Evolutionary conservation across 176 grass and related monocot species (phyloP).

Genomic region (Juncus inflexus): DNA sequence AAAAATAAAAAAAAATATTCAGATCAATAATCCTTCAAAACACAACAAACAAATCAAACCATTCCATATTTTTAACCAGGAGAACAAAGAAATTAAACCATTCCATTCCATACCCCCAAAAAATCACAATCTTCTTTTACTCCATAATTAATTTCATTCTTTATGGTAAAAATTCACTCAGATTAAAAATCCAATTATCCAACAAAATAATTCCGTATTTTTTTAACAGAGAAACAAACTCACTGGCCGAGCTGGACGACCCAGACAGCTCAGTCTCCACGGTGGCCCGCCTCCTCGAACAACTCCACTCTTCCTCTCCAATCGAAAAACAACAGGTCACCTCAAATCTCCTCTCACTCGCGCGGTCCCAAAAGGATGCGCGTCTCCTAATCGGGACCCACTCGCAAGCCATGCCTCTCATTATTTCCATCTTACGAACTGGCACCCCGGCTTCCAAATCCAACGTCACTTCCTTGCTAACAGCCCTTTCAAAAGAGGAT

Average conservation of each 20-base stretch:
- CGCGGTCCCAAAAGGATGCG: conserved; percentile 60
- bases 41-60: too few relatives aligned
- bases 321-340: conserved; percentile 59
- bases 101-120: too few relatives aligned
- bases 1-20: too few relatives aligned
- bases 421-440: conserved; percentile 81
- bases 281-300: conserved; percentile 77
- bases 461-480: conserved; percentile 67
- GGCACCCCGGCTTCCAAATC: conserved; percentile 68
- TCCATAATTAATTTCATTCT: too few relatives aligned
- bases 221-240: conserved; percentile 54
- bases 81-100: too few relatives aligned
- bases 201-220: not conserved
- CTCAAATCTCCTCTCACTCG: conserved; percentile 63
- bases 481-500: conserved; percentile 85
- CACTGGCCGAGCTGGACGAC: conserved; percentile 69
- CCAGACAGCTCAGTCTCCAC: conserved; percentile 58
- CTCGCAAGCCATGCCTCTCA: conserved; percentile 85
- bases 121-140: too few relatives aligned
- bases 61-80: too few relatives aligned
- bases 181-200: not conserved
- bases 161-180: too few relatives aligned
- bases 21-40: too few relatives aligned
- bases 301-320: conserved; percentile 70
- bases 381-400: conserved; percentile 80